Evolutionary conservation across 768 basidiomycete species (phyloP).

Genomic region (Sarcodon sp.): DNA sequence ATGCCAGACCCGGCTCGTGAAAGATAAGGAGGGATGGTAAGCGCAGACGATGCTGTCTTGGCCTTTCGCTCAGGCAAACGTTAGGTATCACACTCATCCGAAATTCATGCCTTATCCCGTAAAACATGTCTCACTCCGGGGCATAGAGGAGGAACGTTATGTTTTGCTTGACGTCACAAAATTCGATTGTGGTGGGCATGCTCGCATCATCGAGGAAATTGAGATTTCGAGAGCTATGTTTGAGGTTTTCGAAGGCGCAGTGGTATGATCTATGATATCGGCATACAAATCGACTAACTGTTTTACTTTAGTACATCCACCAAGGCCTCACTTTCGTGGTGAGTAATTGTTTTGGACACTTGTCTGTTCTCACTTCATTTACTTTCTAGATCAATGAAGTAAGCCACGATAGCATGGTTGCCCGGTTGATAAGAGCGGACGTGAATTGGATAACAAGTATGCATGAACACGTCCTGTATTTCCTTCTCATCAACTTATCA

Average conservation of each 20-base stretch:
- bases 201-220: constrained; percentile 61
- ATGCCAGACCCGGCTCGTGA: constrained; percentile 45
- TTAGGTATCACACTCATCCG: constrained; percentile 74
- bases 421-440: constrained; percentile 57
- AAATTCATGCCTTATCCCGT: constrained; percentile 72
- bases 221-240: constrained; percentile 78
- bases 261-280: constrained; percentile 31
- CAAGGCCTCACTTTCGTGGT: constrained; percentile 78
- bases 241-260: constrained; percentile 82
- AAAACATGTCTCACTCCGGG: constrained; percentile 60
- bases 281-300: constrained; percentile 1
- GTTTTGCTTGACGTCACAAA: constrained; percentile 52
- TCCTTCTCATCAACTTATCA: not conserved
- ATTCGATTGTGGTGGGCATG: constrained; percentile 19
- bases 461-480: constrained; percentile 23
- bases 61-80: not conserved
- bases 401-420: constrained; percentile 65
- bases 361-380: not conserved
- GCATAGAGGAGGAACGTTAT: constrained; percentile 69
- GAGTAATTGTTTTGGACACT: constrained; percentile 9
- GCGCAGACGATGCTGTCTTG: constrained; percentile 6
- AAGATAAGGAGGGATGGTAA: constrained; percentile 76
- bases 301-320: constrained; percentile 57
- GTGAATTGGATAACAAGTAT: constrained; percentile 78
- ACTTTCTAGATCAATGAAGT: constrained; percentile 57